Base-by-base conservation (phyloP, 768 basidiomycete genomes). In the Rhizopogon roseolus region DNA sequence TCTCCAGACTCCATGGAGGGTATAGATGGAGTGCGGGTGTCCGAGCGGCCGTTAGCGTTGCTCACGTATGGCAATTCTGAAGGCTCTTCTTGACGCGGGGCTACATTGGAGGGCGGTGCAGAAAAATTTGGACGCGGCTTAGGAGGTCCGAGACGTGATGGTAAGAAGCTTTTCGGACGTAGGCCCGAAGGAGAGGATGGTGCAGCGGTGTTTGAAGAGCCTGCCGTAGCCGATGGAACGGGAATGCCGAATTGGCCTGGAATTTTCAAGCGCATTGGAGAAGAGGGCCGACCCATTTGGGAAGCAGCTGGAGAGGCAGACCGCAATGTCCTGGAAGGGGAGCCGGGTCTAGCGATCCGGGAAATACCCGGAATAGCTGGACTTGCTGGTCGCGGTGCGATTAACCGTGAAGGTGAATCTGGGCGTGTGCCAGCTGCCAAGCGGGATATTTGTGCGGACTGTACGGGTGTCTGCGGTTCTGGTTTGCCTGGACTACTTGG, bases 91-190 rank as follows among this genome's bases (percentile, higher is more conserved):
- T 54, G 57, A 49, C 57, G 62, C 13, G 60, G 52, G 49, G 56
- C 61, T 40, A 44, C 59, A 41, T 54, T 71, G 53, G 40, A 72
- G 57, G 54, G 58, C 42, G 61, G 46, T 28, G 57, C 28, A 34
- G 55, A 54, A 28, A 54, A 54, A 38, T 60, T 45, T 6, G 80
- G 65, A 37, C 79, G 78, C 7, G 80, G 66, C 39, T 85, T 80
- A 11, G 88, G 86, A 42, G 84, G 76, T 19, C 80, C 88, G 8
- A 93, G 73, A 29, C 88, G 81, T 40, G 90, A 92, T 16, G 91
- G 90, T 36, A 90, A 67, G 68, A 87, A 70, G 58, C 77, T 87
- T 65, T 84, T 88, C 1, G 86, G 82, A 42, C 84, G 80, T 46
- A 66, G 67, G 55, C 73, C 71, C 9, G 76, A 66, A 3, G 62